Percentiles rank a stretch among this genome's conserved stretches.
Evolutionary conservation across 768 basidiomycete genomes (phyloP).

Genomic region (Floccularia luteovirens): DNA sequence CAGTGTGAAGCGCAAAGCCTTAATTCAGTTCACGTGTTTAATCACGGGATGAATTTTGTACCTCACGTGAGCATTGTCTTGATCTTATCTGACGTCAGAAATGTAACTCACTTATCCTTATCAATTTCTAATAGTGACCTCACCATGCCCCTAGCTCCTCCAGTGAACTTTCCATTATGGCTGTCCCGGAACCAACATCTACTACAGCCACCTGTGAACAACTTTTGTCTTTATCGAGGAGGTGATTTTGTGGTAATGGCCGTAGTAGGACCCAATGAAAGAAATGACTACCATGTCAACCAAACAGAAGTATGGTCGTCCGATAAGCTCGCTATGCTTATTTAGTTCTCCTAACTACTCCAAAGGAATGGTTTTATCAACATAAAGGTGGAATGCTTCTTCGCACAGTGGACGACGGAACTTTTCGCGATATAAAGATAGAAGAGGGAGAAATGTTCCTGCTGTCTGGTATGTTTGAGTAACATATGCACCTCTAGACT

Average conservation of each 20-base stretch:
- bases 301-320: slow-evolving; percentile 89
- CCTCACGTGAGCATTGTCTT: no score
- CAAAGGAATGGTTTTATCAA: slow-evolving; percentile 99
- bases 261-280: slow-evolving; percentile 90
- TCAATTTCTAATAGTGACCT: no score
- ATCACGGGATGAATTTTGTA: no score
- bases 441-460: slow-evolving; percentile 97
- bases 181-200: slow-evolving; percentile 71
- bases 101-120: no score
- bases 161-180: slow-evolving; percentile 90
- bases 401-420: slow-evolving; percentile 72
- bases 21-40: no score
- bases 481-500: background rate
- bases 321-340: no score
- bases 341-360: no score
- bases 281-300: slow-evolving; percentile 93
- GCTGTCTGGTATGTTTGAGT: slow-evolving; percentile 71
- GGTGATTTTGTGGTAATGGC: slow-evolving; percentile 93
- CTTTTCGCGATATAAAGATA: slow-evolving; percentile 81
- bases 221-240: slow-evolving; percentile 78
- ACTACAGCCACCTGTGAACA: slow-evolving; percentile 89
- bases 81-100: no score
- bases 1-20: no score
- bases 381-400: slow-evolving; percentile 91
- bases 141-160: slow-evolving; percentile 66